These are phyloP conservation scores for Stylosanthes scabra DNA, from an alignment of 331 rosid species.

Conservation along the genomic window DNA sequence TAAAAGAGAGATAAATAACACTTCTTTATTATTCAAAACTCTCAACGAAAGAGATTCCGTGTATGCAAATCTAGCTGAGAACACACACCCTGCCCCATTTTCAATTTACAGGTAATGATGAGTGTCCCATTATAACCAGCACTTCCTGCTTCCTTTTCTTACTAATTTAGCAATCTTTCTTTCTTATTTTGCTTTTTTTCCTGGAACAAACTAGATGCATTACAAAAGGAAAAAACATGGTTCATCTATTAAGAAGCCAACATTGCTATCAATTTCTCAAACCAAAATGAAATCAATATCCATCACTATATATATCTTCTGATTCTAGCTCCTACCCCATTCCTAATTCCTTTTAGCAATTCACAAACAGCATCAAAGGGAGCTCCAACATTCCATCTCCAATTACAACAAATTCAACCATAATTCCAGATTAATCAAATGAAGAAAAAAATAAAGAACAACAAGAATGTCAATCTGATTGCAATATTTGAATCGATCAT, in stretches of 20 bases:
- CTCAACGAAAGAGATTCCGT: background rate
- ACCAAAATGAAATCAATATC: background rate
- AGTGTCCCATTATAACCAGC: background rate
- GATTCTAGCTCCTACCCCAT: background rate
- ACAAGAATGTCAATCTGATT: background rate
- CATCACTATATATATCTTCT: background rate
- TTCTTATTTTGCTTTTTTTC: background rate
- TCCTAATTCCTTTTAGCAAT: background rate
- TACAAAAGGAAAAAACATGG: background rate
- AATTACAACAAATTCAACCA: conserved; percentile 13
- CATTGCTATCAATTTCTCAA: background rate
- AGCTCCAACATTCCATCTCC: background rate
- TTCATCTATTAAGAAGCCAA: background rate
- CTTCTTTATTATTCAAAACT: conserved; percentile 1
- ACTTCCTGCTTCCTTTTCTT: background rate
- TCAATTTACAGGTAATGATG: background rate
- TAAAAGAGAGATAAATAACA: conserved; percentile 17
- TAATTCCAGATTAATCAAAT: conserved; percentile 26
- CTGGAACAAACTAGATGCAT: background rate
- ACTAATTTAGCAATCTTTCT: background rate
- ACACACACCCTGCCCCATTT: background rate
- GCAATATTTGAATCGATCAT: background rate
- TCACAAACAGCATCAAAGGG: background rate
- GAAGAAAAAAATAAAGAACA: background rate
- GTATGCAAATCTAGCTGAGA: conserved; percentile 18